These are phyloP conservation scores for Eucalyptus decipiens DNA, from an alignment of 345 rosid species.

Conservation along the genomic window DNA sequence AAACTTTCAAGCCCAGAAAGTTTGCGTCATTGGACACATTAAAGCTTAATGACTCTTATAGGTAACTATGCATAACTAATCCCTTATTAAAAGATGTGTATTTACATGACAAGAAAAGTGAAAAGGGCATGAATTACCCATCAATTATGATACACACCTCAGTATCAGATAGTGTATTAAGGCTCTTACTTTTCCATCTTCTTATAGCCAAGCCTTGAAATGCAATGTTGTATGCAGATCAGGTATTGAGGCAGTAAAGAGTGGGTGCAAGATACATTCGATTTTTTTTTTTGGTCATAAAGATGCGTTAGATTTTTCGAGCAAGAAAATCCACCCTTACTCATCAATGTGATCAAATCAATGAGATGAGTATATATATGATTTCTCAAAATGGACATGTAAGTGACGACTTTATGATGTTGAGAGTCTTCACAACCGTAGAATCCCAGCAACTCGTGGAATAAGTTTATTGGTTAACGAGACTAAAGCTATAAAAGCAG, in stretches of 20 bases:
- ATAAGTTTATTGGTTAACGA: neutral
- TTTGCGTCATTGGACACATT: too few relatives aligned
- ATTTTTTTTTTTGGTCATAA: rapidly evolving
- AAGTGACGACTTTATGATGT: neutral
- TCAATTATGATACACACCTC: rapidly evolving
- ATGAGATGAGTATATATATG: neutral
- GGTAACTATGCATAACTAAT: too few relatives aligned
- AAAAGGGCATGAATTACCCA: too few relatives aligned
- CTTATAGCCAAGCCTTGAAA: too few relatives aligned
- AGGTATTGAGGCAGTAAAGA: neutral
- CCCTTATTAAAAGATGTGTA: too few relatives aligned
- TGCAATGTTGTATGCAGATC: too few relatives aligned
- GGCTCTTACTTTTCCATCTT: too few relatives aligned
- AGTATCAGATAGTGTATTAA: rapidly evolving
- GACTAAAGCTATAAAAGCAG: neutral
- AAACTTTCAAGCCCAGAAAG: too few relatives aligned
- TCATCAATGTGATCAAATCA: neutral
- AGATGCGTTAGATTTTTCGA: too few relatives aligned
- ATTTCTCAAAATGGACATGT: neutral
- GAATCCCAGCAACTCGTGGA: neutral
- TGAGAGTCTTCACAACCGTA: neutral
- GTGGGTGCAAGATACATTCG: rapidly evolving
- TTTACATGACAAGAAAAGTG: too few relatives aligned
- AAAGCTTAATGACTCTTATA: too few relatives aligned
- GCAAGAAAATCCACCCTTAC: neutral